phyloP scores from a whole-genome alignment of 768 basidiomycete genomes.

The Lactifluus echinatus region DNA sequence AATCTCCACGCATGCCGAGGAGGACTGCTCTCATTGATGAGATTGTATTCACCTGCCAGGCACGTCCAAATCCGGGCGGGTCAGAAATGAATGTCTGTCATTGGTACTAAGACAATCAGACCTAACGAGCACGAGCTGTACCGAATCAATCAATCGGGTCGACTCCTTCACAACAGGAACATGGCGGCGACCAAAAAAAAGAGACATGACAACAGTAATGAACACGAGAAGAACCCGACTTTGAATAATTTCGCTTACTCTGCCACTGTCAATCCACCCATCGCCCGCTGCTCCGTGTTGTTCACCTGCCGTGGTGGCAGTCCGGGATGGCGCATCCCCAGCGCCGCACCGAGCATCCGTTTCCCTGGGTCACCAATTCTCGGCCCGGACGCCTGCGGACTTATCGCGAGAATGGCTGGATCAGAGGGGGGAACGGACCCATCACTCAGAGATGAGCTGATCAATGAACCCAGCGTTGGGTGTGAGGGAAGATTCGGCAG shows the following conservation, averaged over 20 bases:
- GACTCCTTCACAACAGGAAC: not conserved
- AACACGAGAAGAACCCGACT: not conserved
- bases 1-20: not conserved
- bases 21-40: not conserved
- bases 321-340: conserved; percentile 75
- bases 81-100: not conserved
- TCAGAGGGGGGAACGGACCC: conserved; percentile 46
- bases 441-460: conserved; percentile 61
- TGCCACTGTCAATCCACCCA: conserved; percentile 65
- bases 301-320: conserved; percentile 46
- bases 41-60: too few relatives aligned
- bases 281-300: conserved; percentile 56
- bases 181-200: not conserved
- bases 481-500: conserved; percentile 74
- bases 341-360: conserved; percentile 79
- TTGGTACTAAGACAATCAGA: not conserved
- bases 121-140: not conserved
- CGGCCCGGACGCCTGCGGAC: conserved; percentile 44
- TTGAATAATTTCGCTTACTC: conserved; percentile 39
- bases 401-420: conserved; percentile 59
- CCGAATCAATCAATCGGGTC: not conserved
- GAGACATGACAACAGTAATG: not conserved
- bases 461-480: conserved; percentile 77
- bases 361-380: conserved; percentile 84
- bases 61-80: too few relatives aligned